A percentile compares a stretch with the other conserved stretches of the same genome.
Conservation (phyloP, 164 flowering plant species). For the Vitis rupestris region DNA sequence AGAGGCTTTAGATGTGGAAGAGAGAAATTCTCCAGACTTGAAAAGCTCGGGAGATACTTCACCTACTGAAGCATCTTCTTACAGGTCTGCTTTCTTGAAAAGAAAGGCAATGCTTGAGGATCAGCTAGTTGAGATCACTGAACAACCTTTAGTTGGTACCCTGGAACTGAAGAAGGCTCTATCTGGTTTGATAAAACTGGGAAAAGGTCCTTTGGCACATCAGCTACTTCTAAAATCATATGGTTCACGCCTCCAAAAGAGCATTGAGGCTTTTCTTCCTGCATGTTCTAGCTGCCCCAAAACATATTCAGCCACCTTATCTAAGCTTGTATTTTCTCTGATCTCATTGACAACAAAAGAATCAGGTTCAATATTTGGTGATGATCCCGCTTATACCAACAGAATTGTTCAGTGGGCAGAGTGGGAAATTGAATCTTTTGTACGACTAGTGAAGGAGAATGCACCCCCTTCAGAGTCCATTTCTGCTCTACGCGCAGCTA, state of each 20-base stretch:
- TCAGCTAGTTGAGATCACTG: slow-evolving; percentile 66
- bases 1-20: slow-evolving; percentile 67
- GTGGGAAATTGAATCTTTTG: slow-evolving; percentile 83
- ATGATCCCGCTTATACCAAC: slow-evolving; percentile 68
- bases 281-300: slow-evolving; percentile 68
- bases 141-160: slow-evolving; percentile 60
- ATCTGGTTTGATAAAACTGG: slow-evolving; percentile 64
- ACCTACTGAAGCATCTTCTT: slow-evolving; percentile 50
- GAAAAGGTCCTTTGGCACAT: slow-evolving; percentile 84
- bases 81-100: slow-evolving; percentile 53
- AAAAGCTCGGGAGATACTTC: slow-evolving; percentile 47
- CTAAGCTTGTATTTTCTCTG: slow-evolving; percentile 75
- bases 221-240: slow-evolving; percentile 65
- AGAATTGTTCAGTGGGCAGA: slow-evolving; percentile 94
- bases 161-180: slow-evolving; percentile 64
- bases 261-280: slow-evolving; percentile 69
- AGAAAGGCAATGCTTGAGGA: slow-evolving; percentile 72
- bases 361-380: slow-evolving; percentile 69
- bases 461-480: slow-evolving; percentile 74
- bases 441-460: slow-evolving; percentile 81
- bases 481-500: slow-evolving; percentile 75
- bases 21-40: slow-evolving; percentile 55
- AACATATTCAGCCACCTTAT: slow-evolving; percentile 74
- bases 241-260: slow-evolving; percentile 70
- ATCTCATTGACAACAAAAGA: slow-evolving; percentile 68